A percentile compares a stretch with the other conserved stretches of the same genome.
Evolutionary conservation across 2,329 filamentous ascomycete species (phyloP).

Genomic region (Sarocladium brachiariae): DNA sequence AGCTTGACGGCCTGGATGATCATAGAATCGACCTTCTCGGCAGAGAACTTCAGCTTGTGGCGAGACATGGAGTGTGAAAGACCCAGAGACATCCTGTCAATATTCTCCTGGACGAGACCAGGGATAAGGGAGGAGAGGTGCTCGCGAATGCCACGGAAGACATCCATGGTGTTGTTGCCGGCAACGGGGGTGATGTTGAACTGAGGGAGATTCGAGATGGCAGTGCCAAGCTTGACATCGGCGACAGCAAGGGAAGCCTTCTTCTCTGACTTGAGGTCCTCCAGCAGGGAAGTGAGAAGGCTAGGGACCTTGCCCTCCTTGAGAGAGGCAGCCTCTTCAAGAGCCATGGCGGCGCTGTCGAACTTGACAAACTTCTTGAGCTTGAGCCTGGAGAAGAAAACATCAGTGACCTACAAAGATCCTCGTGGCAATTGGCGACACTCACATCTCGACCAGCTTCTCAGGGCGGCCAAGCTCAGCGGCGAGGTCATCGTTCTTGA

Average conservation of each 20-base stretch:
- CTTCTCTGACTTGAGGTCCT: constrained; percentile 93
- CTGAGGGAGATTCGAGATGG: constrained; percentile 86
- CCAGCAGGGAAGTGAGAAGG: constrained; percentile 72
- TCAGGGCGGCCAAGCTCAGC: constrained; percentile 73
- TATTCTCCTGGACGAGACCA: constrained; percentile 74
- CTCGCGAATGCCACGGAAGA: constrained; percentile 91
- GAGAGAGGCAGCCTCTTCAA: constrained; percentile 83
- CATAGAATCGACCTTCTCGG: constrained; percentile 99
- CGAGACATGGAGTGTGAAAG: constrained; percentile 93
- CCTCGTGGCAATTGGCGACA: constrained; percentile 16
- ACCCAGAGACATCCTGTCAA: constrained; percentile 92
- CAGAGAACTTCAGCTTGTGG: constrained; percentile 97
- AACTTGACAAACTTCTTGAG: constrained; percentile 98
- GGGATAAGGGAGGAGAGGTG: constrained; percentile 87
- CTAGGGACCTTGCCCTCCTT: constrained; percentile 94
- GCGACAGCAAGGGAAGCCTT: constrained; percentile 92
- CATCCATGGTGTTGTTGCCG: constrained; percentile 53
- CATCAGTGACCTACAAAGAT: constrained; percentile 10
- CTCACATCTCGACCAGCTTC: constrained; percentile 79
- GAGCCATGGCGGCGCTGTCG: constrained; percentile 81
- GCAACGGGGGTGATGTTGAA: constrained; percentile 81
- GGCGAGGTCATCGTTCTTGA: constrained; percentile 77
- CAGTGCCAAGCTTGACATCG: constrained; percentile 83
- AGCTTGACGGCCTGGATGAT: constrained; percentile 95
- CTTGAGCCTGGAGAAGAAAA: constrained; percentile 58